phyloP scores from a whole-genome alignment of 768 basidiomycete species.

The Rubroboletus pulcherrimus region DNA sequence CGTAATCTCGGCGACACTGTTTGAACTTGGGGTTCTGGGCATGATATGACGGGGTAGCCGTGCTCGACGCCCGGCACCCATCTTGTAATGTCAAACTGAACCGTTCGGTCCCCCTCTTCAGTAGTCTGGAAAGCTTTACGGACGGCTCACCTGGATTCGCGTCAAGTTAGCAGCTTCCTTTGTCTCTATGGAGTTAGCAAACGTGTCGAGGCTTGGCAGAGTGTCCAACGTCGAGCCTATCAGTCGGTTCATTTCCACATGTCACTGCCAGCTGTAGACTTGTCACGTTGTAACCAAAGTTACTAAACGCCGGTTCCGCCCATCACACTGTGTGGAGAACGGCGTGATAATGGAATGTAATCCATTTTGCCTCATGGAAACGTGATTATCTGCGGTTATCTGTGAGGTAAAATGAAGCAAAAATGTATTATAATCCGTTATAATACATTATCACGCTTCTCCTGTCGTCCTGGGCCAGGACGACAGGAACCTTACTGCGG shows the following conservation, averaged over 20 bases:
- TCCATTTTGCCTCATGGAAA: too few species aligned
- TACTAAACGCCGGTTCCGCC: too few species aligned
- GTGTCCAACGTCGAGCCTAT: background rate
- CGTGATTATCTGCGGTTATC: too few species aligned
- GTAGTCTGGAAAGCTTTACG: background rate
- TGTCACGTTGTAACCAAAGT: background rate
- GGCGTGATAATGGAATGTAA: too few species aligned
- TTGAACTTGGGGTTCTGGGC: background rate
- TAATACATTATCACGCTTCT: too few species aligned
- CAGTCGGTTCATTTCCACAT: background rate
- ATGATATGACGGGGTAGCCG: background rate
- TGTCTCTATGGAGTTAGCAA: background rate
- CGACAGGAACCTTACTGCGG: background rate
- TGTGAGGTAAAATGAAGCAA: too few species aligned
- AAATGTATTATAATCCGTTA: too few species aligned
- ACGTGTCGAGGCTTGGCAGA: background rate
- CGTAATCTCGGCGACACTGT: background rate
- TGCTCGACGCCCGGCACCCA: background rate
- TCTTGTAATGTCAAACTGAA: background rate
- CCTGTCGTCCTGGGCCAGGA: too few species aligned
- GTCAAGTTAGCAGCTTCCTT: background rate
- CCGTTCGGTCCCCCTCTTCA: background rate
- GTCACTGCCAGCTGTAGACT: too few species aligned
- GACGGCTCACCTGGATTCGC: background rate
- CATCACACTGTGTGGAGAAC: too few species aligned